These are phyloP conservation scores for Naematelia encephala DNA, from an alignment of 768 basidiomycete genomes.

Conservation along the genomic window DNA sequence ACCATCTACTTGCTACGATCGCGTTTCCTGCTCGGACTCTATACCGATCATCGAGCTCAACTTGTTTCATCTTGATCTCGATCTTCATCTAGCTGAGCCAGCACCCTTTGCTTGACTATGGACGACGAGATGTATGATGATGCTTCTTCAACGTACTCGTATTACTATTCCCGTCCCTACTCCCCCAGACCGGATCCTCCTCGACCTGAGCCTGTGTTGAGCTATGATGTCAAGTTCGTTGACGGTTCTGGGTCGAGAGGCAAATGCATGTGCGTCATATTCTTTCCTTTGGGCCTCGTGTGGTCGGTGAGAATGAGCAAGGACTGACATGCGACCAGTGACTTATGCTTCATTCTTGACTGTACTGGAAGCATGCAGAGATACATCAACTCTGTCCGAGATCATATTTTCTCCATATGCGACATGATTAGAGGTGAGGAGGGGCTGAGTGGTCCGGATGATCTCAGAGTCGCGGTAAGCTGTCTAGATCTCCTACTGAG, in stretches of 20 bases:
- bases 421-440: slow-evolving; percentile 92
- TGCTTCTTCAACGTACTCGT: slow-evolving; percentile 20
- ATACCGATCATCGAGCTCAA: too few species aligned
- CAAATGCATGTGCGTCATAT: slow-evolving; percentile 43
- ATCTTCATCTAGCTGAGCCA: too few species aligned
- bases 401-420: slow-evolving; percentile 94
- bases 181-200: slow-evolving; percentile 17
- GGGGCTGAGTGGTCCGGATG: slow-evolving; percentile 78
- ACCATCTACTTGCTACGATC: too few species aligned
- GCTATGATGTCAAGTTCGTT: slow-evolving; percentile 32
- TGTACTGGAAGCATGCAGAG: slow-evolving; percentile 66
- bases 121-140: slow-evolving; percentile 36
- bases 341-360: slow-evolving; percentile 92
- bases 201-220: slow-evolving; percentile 20
- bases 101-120: slow-evolving; percentile 8
- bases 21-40: too few species aligned
- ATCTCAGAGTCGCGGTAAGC: slow-evolving; percentile 69
- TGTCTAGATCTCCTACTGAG: not conserved
- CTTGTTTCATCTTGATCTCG: too few species aligned
- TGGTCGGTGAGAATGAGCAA: not conserved
- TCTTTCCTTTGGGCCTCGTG: not conserved
- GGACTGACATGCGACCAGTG: slow-evolving; percentile 47
- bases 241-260: slow-evolving; percentile 25
- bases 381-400: slow-evolving; percentile 62
- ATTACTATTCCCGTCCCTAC: slow-evolving; percentile 14